Evolutionary conservation across 164 flowering plant genomes (phyloP), one percentile per base, ranked within the genome.

Genomic region (Nymphaea colorata): DNA sequence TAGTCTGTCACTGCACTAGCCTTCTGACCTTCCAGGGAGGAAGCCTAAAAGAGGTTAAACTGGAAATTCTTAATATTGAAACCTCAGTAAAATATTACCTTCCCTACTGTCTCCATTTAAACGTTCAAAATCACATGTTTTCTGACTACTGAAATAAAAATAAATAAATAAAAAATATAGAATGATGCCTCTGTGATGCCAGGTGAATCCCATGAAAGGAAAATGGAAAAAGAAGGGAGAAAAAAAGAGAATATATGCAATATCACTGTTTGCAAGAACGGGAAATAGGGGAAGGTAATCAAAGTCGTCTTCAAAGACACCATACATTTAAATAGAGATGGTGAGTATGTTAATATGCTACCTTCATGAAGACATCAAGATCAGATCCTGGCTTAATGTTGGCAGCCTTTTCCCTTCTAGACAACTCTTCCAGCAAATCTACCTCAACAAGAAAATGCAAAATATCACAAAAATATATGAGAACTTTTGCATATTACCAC

Each of bases 351-450:
- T 12, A 3, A 12, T 47, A 7, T 7, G 8, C 42, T 76, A 77
- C 76, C 77, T 78, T 78, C 80, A 78, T 78, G 51, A 78, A 78
- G 71, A 78, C 59, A 69, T 78, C 80, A 12, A 78, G 66, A 59
- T 77, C 80, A 3, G 73, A 71, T 43, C 74, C 77, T 42, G 80
- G 80, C 44, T 74, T 71, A 16, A 77, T 74, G 14, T 43, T 59
- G 64, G 60, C 64, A 43, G 69, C 17, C 69, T 77, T 77, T 64
- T 78, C 80, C 55, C 80, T 75, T 72, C 76, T 75, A 44, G 76
- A 67, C 44, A 78, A 74, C 63, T 78, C 80, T 55, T 75, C 41
- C 14, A 77, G 73, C 45, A 78, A 68, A 68, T 78, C 80, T 78
- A 70, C 63, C 62, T 25, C 64, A 61, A n/a, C 41, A 25, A 25